Evolutionary conservation across 2,329 filamentous ascomycete genomes (phyloP).

Genomic region (Parascedosporium putredinis): DNA sequence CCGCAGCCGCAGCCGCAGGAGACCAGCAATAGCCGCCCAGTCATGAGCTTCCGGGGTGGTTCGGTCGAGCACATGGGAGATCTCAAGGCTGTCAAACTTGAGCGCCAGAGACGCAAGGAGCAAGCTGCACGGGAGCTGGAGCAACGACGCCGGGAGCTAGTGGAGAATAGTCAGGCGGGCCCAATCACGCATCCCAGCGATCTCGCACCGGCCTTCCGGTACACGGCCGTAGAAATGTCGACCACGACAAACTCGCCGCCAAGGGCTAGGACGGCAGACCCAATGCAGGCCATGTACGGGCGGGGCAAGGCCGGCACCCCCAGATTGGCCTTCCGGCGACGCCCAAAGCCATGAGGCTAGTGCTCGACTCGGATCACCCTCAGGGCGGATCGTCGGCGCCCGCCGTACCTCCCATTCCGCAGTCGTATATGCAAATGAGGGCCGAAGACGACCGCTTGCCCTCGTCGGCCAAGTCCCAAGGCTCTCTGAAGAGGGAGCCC

Average conservation of each 20-base stretch:
- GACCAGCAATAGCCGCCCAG: neutral
- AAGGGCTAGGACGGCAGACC: conserved; percentile 57
- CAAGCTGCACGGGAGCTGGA: conserved; percentile 77
- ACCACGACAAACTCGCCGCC: conserved; percentile 34
- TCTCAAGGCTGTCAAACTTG: conserved; percentile 44
- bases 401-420: conserved; percentile 43
- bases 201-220: conserved; percentile 26
- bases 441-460: conserved; percentile 24
- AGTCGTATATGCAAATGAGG: conserved; percentile 23
- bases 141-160: conserved; percentile 74
- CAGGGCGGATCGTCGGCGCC: conserved; percentile 29
- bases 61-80: conserved; percentile 42
- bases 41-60: conserved; percentile 20
- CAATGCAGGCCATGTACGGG: conserved; percentile 41
- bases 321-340: conserved; percentile 79
- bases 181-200: conserved; percentile 65
- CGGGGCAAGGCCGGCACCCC: conserved; percentile 31
- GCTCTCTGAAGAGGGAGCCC: conserved; percentile 23
- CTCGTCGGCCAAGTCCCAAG: conserved; percentile 25
- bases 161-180: conserved; percentile 68
- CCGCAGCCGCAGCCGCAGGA: conserved; percentile 13
- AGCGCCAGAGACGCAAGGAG: conserved; percentile 59
- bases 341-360: conserved; percentile 79
- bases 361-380: conserved; percentile 44
- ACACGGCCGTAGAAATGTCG: conserved; percentile 16